Evolutionary conservation across 164 flowering plant genomes (phyloP).

Genomic region (Macadamia integrifolia): DNA sequence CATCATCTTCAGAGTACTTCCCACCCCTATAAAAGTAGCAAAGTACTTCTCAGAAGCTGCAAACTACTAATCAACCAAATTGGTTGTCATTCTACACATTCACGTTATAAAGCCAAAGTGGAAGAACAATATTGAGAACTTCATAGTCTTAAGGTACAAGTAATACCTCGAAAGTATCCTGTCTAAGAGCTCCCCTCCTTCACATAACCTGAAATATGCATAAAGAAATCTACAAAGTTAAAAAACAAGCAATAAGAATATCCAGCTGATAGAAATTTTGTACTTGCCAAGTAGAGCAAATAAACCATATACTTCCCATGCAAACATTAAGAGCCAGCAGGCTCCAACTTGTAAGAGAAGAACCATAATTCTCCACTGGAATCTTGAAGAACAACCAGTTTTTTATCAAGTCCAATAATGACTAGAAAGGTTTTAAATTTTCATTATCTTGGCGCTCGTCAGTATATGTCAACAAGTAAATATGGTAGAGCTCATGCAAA

Average conservation of each 20-base stretch:
- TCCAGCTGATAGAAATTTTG: neutral
- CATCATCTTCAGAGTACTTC: slow-evolving; percentile 88
- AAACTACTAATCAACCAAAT: neutral
- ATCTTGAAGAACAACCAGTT: no score
- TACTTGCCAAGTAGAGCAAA: neutral
- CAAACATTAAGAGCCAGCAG: neutral
- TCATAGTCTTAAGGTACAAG: slow-evolving; percentile 1
- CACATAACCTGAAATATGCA: slow-evolving; percentile 65
- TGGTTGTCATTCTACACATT: neutral
- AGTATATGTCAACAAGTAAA: neutral
- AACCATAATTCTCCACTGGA: neutral
- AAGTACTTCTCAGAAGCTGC: slow-evolving; percentile 2
- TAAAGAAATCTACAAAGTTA: neutral
- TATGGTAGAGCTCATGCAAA: no score
- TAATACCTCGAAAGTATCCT: slow-evolving; percentile 84
- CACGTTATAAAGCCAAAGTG: neutral
- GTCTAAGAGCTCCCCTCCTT: slow-evolving; percentile 98
- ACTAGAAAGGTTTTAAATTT: neutral
- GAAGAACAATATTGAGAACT: neutral
- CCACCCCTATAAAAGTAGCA: slow-evolving; percentile 57
- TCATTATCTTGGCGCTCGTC: no score
- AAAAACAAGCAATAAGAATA: neutral
- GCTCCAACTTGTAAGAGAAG: neutral
- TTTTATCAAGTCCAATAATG: neutral
- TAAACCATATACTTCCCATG: neutral